Base-by-base conservation (phyloP, 1,139 yeast species). In the Yarrowia galli region DNA sequence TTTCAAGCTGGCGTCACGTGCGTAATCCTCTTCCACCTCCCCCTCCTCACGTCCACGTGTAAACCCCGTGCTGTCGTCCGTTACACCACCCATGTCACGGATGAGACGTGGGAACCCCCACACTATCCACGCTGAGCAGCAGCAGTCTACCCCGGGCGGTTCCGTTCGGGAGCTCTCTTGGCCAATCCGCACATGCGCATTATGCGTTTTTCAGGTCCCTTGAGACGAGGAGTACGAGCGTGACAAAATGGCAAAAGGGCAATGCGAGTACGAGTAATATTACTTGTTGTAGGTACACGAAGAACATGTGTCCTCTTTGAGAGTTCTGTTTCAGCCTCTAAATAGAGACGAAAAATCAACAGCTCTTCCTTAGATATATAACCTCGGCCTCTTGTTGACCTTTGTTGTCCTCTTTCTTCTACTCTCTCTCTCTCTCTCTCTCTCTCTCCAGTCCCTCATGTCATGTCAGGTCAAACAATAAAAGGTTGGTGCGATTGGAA, bases 121-220 rank as follows among this genome's bases (percentile, higher is more conserved):
- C 56, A 51, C 45, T 42, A 42, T 42, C 54, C 28, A 48, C 49
- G 42, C 49, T 45, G 32, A n/a, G 32, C 32, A 45, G 49, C 51
- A 46, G 56, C 36, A 51, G 23, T 16, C 8, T 23, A 58, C 64
- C 51, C 64, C 64, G 51, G 64, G 28, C 3, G n/a, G 49, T 58
- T 58, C 64, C 51, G 64, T 32, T 18, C 35, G 56, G n/a, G 25
- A 42, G 23, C 23, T 10, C 46, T 18, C 54, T 28, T 43, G 51
- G 51, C 64, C 64, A 58, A 58, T 58, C 49, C 64, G 51, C 49
- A 58, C 64, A 58, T 58, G 51, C 64, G 51, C 64, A 58, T 43
- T 43, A 22, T 43, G 51, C 64, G 23, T 51, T 35, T 51, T 51
- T 51, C 43, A 36, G 42, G 56, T 53, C 43, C 2, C 18, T 4